Evolutionary conservation across 2,329 filamentous ascomycete genomes (phyloP), one percentile per base, ranked within the genome.

Genomic region (Pseudocercospora crystallina): DNA sequence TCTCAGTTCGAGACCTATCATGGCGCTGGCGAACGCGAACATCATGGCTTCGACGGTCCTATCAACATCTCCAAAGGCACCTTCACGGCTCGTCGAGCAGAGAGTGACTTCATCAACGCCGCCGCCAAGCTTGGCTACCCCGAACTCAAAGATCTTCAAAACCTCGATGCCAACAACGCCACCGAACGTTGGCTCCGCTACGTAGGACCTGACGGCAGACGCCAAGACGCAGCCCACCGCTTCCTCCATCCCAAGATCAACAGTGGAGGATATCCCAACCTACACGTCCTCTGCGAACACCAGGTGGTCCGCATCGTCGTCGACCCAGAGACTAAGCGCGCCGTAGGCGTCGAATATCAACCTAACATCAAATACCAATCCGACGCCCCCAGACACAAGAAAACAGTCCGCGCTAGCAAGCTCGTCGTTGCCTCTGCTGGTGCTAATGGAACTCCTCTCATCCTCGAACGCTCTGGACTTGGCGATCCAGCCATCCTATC

Each of bases 391-490:
- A 29, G 49, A 31, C 47, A 34, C 8, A 44, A 47, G 30, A 32
- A 26, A 13, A 69, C 60, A 0, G 66, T 84, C 20, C 73, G 67
- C 40, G 81, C 82, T 3, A 72, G 73, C 5, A 83, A 79, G 65
- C 68, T 82, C 12, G 80, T 85, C 9, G 75, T 86, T 33, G 63
- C 86, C 2, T 77, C 77, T 3, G 81, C 81, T 0, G 83, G 83
- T 0, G 77, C 74, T 31, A 69, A 79, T 36, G 75, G 77, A 60
- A 82, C 79, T 8, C 83, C 77, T 5, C 80, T 78, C 61, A 69
- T 82, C 11, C 75, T 80, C 12, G 82, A 86, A 56, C 70, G 84
- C 2, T 85, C 82, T 0, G 83, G 83, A 0, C 73, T 86, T 17
- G 84, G 83, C 2, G 39, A 42, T 45, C 52, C 44, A 15, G 43